phyloP scores from a whole-genome alignment of 2,329 filamentous ascomycete species.

The Beauveria varroae region DNA sequence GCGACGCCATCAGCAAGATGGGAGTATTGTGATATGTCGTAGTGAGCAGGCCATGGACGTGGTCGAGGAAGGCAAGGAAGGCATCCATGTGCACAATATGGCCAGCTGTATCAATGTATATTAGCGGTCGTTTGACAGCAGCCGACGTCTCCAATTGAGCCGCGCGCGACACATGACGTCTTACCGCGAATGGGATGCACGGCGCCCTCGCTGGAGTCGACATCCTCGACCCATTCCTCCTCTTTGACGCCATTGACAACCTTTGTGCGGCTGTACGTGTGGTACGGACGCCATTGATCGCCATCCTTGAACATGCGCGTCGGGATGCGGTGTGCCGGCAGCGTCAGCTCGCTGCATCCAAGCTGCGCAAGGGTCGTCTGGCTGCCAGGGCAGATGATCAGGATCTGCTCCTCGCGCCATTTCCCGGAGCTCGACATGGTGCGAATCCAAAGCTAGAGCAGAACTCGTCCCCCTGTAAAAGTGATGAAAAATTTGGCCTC shows the following conservation, averaged over 20 bases:
- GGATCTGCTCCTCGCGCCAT: slow-evolving; percentile 58
- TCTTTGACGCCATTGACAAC: slow-evolving; percentile 40
- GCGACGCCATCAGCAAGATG: slow-evolving; percentile 82
- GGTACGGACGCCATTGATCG: slow-evolving; percentile 68
- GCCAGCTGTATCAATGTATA: slow-evolving; percentile 44
- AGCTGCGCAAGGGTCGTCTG: slow-evolving; percentile 86
- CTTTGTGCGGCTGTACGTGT: slow-evolving; percentile 61
- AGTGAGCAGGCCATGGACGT: slow-evolving; percentile 83
- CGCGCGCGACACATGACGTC: slow-evolving; percentile 12
- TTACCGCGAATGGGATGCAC: slow-evolving; percentile 71
- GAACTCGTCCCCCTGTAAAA: background rate
- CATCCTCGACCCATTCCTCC: slow-evolving; percentile 80
- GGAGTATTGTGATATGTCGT: slow-evolving; percentile 95
- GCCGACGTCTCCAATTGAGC: background rate
- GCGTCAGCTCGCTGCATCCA: slow-evolving; percentile 83
- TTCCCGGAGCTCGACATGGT: slow-evolving; percentile 51
- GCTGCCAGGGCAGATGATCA: slow-evolving; percentile 75
- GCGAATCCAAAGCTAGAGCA: background rate
- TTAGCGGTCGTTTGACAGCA: slow-evolving; percentile 9
- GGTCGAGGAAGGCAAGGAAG: slow-evolving; percentile 87
- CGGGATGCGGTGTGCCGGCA: slow-evolving; percentile 75
- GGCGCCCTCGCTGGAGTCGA: slow-evolving; percentile 78
- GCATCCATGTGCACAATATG: slow-evolving; percentile 85
- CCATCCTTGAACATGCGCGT: slow-evolving; percentile 94
- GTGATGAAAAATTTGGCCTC: background rate